Evolutionary conservation across 2,329 filamentous ascomycete species (phyloP).

Genomic region (Penicillium sp.): DNA sequence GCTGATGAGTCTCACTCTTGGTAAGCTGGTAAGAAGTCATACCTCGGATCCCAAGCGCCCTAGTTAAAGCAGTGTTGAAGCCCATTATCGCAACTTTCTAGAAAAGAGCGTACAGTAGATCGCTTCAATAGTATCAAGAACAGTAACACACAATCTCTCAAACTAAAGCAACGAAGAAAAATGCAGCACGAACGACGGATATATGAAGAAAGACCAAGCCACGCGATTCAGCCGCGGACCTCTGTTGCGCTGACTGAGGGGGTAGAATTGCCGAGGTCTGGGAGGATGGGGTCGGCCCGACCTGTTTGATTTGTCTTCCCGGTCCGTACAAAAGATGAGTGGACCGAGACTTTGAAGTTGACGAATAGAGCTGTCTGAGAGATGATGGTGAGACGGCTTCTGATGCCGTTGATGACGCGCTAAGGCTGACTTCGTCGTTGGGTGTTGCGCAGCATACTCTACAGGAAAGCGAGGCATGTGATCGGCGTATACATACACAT

Average conservation of each 20-base stretch:
- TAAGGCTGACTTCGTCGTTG: constrained; percentile 2
- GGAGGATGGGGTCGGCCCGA: constrained; percentile 13
- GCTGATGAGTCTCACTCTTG: not conserved
- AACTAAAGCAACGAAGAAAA: not conserved
- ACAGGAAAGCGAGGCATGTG: constrained; percentile 11
- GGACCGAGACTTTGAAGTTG: not conserved
- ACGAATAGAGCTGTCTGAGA: not conserved
- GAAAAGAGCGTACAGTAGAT: not conserved
- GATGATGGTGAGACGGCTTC: not conserved
- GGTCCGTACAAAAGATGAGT: not conserved
- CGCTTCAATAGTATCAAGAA: not conserved
- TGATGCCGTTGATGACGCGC: not conserved
- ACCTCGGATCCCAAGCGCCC: constrained; percentile 61
- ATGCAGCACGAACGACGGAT: constrained; percentile 8
- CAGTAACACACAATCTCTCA: not conserved
- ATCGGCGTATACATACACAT: constrained; percentile 6
- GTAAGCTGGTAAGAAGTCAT: not conserved
- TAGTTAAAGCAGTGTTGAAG: constrained; percentile 68
- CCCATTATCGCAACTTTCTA: constrained; percentile 53
- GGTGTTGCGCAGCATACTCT: not conserved
- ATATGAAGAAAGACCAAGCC: constrained; percentile 3
- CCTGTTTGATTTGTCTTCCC: constrained; percentile 9
- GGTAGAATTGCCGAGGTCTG: constrained; percentile 39
- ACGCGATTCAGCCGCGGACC: constrained; percentile 30
- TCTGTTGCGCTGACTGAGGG: constrained; percentile 29